Base-by-base conservation (phyloP, 148 eudicot genomes). In the Bassia scoparia region DNA sequence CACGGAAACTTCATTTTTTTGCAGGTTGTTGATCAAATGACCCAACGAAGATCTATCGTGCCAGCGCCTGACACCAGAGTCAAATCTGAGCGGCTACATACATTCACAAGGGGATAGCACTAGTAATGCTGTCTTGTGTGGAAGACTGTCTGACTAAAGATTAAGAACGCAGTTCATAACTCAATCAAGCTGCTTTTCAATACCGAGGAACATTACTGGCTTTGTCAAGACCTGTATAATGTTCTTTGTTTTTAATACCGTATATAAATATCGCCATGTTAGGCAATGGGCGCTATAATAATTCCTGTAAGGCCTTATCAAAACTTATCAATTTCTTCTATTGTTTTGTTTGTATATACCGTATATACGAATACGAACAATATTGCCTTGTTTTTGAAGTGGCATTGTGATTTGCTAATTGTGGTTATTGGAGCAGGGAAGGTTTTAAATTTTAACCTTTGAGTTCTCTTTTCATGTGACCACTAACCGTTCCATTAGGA, bases 21-120 rank as follows among this genome's bases (percentile, higher is more conserved):
- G 76, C 91, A 93, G 98, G 58, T 94, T 53, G 98, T 94, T 48
- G 98, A 94, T 76, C 98, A 9, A 94, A 88, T 74, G 98, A 94
- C 98, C n/a, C 98, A 10, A 86, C 98, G 26, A 91, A 77, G 83
- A 91, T 94, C 66, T 94, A 85, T 81, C 83, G n/a, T 94, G 81
- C 97, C 98, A 91, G n/a, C n/a, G 86, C 98, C 98, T n/a, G 16
- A 89, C 85, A 68, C 75, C 91, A 7, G 91, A 88, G 61, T 84
- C 93, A 2, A 88, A 91, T 76, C 74, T 94, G 81, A 91, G 84
- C 88, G 97, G 64, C 91, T 37, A 80, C 89, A 9, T 94, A 94
- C 86, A 87, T 24, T 79, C 96, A 0, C 89, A 84, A 55, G 82
- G 81, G 20, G 78, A 74, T 70, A 74, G 46, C 46, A 29, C 77